Evolutionary conservation across 192 early-diverging fungal genomes (phyloP), one percentile per base, ranked within the genome.

Genomic region (Backusella westeae): DNA sequence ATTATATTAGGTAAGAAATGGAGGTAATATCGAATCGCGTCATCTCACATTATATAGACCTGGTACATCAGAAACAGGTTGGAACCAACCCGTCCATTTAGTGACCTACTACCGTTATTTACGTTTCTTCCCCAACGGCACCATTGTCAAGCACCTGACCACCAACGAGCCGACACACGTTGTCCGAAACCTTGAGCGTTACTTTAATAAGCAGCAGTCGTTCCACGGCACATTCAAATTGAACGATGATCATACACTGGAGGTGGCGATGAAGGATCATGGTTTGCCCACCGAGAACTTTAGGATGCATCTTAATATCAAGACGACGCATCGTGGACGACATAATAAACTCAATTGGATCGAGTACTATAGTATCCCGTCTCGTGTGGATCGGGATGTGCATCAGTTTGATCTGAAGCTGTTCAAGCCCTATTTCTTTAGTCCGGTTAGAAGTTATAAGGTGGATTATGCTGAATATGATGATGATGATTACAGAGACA

Each of bases 81-180:
- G 84, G 84, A 74, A 78, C 71, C 82, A 83, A 67, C 82, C 82
- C 0, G 75, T 85, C 32, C 84, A 85, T 53, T 7, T 86, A 19
- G 81, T 86, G 12, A 85, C 82, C 3, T 86, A 86, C 77, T 82
- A 83, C 52, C 71, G 85, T n/a, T 85, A 81, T 46, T 23, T 86
- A 23, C 66, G 85, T 8, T 86, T 86, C 46, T 86, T 85, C 42
- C 73, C 81, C 4, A 69, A 86, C 72, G 84, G 85, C 26, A 73
- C 76, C 6, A 75, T 85, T 15, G 14, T 83, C 15, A 73, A 77
- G 63, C 80, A 83, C 52, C 21, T 81, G 26, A 74, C 76, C 0
- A 81, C 82, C 3, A 73, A 75, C 15, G 82, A 85, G 66, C 84
- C 84, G 0, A 42, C 21, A 2, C 41, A 68, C 17, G 77, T 85